Evolutionary conservation across 2,329 filamentous ascomycete genomes (phyloP).

Genomic region (Aspergillus intermedius): DNA sequence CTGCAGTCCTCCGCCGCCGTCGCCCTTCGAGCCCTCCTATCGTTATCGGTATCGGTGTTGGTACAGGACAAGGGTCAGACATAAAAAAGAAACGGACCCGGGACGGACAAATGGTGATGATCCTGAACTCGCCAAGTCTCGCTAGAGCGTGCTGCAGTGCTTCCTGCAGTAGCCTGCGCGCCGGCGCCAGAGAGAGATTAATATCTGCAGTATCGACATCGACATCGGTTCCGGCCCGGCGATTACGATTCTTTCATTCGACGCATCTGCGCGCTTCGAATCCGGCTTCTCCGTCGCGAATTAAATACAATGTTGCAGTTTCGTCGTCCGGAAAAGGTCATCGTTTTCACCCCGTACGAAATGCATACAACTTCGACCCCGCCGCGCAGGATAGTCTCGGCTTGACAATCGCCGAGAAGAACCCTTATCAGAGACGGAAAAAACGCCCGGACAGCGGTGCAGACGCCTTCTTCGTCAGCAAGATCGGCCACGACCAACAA

Average conservation of each 20-base stretch:
- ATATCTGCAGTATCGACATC: conserved; percentile 9
- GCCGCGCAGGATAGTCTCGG: conserved; percentile 30
- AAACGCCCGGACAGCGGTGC: conserved; percentile 75
- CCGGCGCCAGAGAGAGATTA: conserved; percentile 17
- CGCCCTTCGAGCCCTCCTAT: conserved; percentile 1
- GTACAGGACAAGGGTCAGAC: conserved; percentile 6
- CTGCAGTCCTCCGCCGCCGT: conserved; percentile 4
- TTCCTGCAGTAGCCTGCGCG: conserved; percentile 27
- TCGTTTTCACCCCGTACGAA: conserved; percentile 59
- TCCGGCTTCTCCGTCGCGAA: conserved; percentile 25
- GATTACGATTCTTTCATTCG: conserved; percentile 23
- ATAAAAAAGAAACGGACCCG: not conserved
- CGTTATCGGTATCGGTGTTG: conserved; percentile 3
- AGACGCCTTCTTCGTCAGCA: conserved; percentile 90
- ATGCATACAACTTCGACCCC: conserved; percentile 67
- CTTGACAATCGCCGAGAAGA: conserved; percentile 24
- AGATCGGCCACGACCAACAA: conserved; percentile 63
- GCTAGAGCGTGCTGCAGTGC: conserved; percentile 26
- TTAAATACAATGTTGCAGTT: conserved; percentile 65
- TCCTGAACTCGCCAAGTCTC: conserved; percentile 23
- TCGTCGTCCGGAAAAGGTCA: conserved; percentile 69
- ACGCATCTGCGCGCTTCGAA: conserved; percentile 13
- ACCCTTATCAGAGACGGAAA: conserved; percentile 52
- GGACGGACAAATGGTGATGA: conserved; percentile 15
- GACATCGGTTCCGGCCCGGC: conserved; percentile 2